These are phyloP conservation scores for Wickerhamomyces sp. DNA, from an alignment of 1,139 yeast species.

Conservation along the genomic window DNA sequence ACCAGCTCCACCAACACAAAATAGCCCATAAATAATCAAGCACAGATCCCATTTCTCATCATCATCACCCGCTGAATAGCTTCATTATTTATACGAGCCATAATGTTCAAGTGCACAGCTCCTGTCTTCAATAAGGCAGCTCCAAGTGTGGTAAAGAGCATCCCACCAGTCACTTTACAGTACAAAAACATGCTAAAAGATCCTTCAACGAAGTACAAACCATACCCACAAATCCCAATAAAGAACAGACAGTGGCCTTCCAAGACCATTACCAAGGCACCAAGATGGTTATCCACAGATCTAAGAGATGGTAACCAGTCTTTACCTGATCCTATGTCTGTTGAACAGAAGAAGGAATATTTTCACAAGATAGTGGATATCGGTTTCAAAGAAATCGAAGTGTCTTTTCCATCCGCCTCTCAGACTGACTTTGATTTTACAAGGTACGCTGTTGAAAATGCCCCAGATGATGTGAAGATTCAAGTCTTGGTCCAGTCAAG, in stretches of 20 bases:
- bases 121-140: constrained; percentile 15
- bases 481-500: constrained; percentile 92
- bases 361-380: constrained; percentile 81
- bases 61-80: neutral
- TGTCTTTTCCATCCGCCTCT: constrained; percentile 92
- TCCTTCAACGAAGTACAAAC: constrained; percentile 72
- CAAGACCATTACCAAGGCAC: constrained; percentile 68
- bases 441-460: constrained; percentile 83
- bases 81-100: neutral
- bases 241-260: constrained; percentile 82
- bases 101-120: constrained; percentile 16
- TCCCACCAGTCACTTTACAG: constrained; percentile 26
- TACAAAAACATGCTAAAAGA: constrained; percentile 54
- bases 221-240: constrained; percentile 65
- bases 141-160: constrained; percentile 79
- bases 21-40: no score
- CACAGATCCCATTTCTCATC: neutral
- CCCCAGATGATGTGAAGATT: constrained; percentile 89
- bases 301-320: constrained; percentile 97
- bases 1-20: neutral
- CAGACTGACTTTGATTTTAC: constrained; percentile 96
- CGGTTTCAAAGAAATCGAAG: constrained; percentile 96
- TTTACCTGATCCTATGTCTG: constrained; percentile 94
- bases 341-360: constrained; percentile 83
- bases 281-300: constrained; percentile 96